phyloP scores from a whole-genome alignment of 345 rosid genomes.

The Laguncularia racemosa region DNA sequence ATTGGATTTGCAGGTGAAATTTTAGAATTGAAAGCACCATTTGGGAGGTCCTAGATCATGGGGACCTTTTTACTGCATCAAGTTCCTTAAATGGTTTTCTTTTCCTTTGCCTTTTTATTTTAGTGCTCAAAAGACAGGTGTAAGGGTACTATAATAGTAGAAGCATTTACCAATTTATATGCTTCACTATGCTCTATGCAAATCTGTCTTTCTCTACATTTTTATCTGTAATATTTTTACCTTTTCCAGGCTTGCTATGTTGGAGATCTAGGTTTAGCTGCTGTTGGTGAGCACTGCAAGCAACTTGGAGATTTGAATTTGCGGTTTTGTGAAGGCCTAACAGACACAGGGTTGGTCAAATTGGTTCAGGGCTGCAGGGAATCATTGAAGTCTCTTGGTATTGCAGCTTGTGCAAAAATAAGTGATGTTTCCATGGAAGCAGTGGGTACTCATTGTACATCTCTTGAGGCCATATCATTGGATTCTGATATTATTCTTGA shows the following conservation, averaged over 20 bases:
- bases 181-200: too few relatives aligned
- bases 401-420: conserved; percentile 87
- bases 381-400: conserved; percentile 62
- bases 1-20: conserved; percentile 72
- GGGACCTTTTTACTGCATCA: too few relatives aligned
- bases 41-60: too few relatives aligned
- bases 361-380: conserved; percentile 54
- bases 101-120: too few relatives aligned
- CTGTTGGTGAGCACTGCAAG: conserved; percentile 64
- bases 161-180: too few relatives aligned
- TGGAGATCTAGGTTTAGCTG: conserved; percentile 77
- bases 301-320: conserved; percentile 67
- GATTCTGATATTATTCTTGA: conserved; percentile 77
- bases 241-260: conserved; percentile 70
- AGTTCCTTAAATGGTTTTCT: too few relatives aligned
- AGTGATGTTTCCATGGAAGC: conserved; percentile 65
- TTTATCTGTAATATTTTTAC: background rate
- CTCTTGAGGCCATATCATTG: conserved; percentile 56
- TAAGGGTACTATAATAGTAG: too few relatives aligned
- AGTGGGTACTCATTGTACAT: conserved; percentile 57
- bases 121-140: too few relatives aligned
- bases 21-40: too few relatives aligned
- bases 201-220: background rate
- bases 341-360: conserved; percentile 63
- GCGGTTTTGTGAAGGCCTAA: conserved; percentile 88